phyloP scores from a whole-genome alignment of 257 asterid genomes.

The Salvia splendens region DNA sequence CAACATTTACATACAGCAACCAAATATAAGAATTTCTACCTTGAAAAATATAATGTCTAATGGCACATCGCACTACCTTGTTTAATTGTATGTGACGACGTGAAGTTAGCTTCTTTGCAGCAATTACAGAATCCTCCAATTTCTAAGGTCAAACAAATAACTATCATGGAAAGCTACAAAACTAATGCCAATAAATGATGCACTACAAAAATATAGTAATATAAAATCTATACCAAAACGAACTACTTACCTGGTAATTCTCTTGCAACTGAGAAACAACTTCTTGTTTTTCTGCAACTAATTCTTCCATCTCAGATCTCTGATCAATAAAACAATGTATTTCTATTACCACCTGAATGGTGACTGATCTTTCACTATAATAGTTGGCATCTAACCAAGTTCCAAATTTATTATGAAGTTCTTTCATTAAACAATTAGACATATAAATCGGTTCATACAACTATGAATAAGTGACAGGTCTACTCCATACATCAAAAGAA shows the following conservation, averaged over 20 bases:
- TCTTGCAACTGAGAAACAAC: slow-evolving; percentile 56
- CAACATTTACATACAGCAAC: slow-evolving; percentile 19
- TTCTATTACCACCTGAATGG: slow-evolving; percentile 12
- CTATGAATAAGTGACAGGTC: background rate
- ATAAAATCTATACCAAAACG: slow-evolving; percentile 9
- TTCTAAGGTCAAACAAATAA: slow-evolving; percentile 46
- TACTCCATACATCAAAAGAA: background rate
- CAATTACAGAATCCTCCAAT: slow-evolving; percentile 64
- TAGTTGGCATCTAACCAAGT: slow-evolving; percentile 16
- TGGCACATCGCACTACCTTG: slow-evolving; percentile 50
- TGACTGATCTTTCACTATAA: slow-evolving; percentile 11
- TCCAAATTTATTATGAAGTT: slow-evolving; percentile 12
- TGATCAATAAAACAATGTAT: slow-evolving; percentile 39
- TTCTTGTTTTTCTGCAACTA: slow-evolving; percentile 52
- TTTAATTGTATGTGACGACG: slow-evolving; percentile 59
- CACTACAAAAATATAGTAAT: slow-evolving; percentile 10
- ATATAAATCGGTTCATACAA: background rate
- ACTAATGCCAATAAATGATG: slow-evolving; percentile 17
- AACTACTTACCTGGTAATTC: slow-evolving; percentile 57
- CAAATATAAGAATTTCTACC: slow-evolving; percentile 22
- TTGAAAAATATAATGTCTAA: slow-evolving; percentile 10
- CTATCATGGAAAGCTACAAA: slow-evolving; percentile 21
- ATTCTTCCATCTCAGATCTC: slow-evolving; percentile 62
- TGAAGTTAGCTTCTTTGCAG: slow-evolving; percentile 57
- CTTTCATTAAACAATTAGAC: slow-evolving; percentile 16